Conservation (phyloP, 2,329 filamentous ascomycete species). For the Calonectria multiphialidica region DNA sequence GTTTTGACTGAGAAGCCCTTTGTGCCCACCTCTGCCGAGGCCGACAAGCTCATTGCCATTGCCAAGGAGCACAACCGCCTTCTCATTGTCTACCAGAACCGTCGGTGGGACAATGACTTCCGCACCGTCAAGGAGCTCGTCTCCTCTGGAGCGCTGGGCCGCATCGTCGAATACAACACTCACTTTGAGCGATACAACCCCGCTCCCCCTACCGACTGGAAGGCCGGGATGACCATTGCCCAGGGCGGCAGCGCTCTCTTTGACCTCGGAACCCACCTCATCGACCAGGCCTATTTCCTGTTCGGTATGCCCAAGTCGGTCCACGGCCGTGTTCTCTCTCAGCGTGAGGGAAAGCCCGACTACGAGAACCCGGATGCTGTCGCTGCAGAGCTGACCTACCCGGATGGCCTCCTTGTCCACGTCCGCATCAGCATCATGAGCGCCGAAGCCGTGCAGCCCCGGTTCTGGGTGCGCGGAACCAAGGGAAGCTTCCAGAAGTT, state of each 20-base stretch:
- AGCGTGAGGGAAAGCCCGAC: constrained; percentile 64
- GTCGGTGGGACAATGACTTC: constrained; percentile 84
- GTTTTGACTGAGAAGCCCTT: constrained; percentile 89
- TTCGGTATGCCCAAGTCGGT: constrained; percentile 78
- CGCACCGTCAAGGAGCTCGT: constrained; percentile 75
- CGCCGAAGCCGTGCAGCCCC: constrained; percentile 75
- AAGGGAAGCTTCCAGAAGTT: constrained; percentile 82
- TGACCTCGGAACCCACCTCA: constrained; percentile 80
- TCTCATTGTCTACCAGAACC: constrained; percentile 81
- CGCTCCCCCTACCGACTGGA: constrained; percentile 73
- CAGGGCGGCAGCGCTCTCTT: constrained; percentile 78
- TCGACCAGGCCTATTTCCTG: constrained; percentile 79
- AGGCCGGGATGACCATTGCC: constrained; percentile 68
- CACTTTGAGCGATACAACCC: constrained; percentile 84
- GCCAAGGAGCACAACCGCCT: constrained; percentile 64
- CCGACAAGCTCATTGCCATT: constrained; percentile 70
- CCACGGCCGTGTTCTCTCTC: constrained; percentile 76
- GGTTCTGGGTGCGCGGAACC: constrained; percentile 83
- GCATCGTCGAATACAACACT: constrained; percentile 82
- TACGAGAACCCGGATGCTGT: constrained; percentile 68
- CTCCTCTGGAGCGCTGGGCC: constrained; percentile 70
- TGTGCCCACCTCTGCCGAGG: constrained; percentile 77
- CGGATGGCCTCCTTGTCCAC: constrained; percentile 72
- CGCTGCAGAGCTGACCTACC: constrained; percentile 76
- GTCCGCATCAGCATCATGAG: constrained; percentile 78